Evolutionary conservation across 2,329 filamentous ascomycete genomes (phyloP).

Genomic region (Fusarium concolor): DNA sequence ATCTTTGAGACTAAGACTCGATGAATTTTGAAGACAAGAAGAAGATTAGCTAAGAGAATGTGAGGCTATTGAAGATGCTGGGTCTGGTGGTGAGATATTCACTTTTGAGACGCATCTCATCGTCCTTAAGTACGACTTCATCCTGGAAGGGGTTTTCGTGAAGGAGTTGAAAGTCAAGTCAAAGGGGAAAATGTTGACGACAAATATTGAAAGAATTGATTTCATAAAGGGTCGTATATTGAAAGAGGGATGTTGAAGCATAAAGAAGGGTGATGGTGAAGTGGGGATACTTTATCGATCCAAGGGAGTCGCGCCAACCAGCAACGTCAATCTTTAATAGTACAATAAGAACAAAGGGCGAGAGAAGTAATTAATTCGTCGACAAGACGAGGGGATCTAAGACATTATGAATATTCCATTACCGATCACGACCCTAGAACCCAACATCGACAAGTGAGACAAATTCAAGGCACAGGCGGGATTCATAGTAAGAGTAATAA

Average conservation of each 20-base stretch:
- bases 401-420: constrained; percentile 23
- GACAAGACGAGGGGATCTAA: constrained; percentile 14
- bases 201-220: constrained; percentile 20
- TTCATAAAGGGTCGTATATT: constrained; percentile 27
- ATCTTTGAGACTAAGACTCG: constrained; percentile 29
- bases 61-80: constrained; percentile 33
- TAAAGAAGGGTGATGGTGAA: constrained; percentile 28
- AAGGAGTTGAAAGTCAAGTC: constrained; percentile 11
- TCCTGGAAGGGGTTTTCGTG: constrained; percentile 32
- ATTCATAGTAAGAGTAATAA: neutral
- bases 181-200: constrained; percentile 36
- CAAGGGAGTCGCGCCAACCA: constrained; percentile 33
- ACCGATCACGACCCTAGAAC: neutral
- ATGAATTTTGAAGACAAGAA: neutral
- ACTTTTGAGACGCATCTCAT: constrained; percentile 17
- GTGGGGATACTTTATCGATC: constrained; percentile 22
- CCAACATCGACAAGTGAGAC: constrained; percentile 6
- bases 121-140: constrained; percentile 41
- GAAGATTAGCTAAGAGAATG: constrained; percentile 19
- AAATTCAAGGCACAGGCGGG: neutral
- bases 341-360: constrained; percentile 33
- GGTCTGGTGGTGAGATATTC: constrained; percentile 36
- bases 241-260: constrained; percentile 14
- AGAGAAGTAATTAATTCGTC: constrained; percentile 25
- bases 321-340: neutral